These are phyloP conservation scores for Lignosus rhinocerotis DNA, from an alignment of 1,284 basidiomycete species.

Conservation along the genomic window DNA sequence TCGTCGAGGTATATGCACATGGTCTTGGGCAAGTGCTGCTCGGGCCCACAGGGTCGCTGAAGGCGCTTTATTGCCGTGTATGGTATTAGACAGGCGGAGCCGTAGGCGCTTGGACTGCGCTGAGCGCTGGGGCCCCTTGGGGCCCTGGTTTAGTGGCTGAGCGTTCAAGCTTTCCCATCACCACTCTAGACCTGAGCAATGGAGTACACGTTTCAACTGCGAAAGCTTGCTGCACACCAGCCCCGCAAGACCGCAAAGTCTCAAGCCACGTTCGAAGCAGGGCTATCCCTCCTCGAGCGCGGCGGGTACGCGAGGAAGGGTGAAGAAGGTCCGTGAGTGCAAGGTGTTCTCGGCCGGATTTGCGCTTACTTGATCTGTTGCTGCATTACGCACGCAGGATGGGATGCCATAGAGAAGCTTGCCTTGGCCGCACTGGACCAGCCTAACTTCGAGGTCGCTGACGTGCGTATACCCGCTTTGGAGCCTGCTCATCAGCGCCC, in stretches of 20 bases:
- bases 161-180: too few species aligned
- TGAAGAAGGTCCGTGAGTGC: slow-evolving; percentile 52
- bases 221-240: slow-evolving; percentile 70
- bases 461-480: slow-evolving; percentile 53
- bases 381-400: slow-evolving; percentile 48
- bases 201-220: slow-evolving; percentile 54
- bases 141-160: too few species aligned
- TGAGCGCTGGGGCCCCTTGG: too few species aligned
- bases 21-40: too few species aligned
- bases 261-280: slow-evolving; percentile 69
- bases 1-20: too few species aligned
- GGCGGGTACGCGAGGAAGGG: slow-evolving; percentile 51
- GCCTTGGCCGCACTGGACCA: slow-evolving; percentile 86
- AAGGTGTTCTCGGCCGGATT: not conserved
- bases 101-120: too few species aligned
- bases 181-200: slow-evolving; percentile 13
- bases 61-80: too few species aligned
- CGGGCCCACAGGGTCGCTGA: too few species aligned
- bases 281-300: slow-evolving; percentile 56
- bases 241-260: slow-evolving; percentile 69
- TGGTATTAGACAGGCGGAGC: too few species aligned
- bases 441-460: slow-evolving; percentile 77
- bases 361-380: not conserved
- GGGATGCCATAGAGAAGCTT: slow-evolving; percentile 89
- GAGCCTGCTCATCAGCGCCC: slow-evolving; percentile 10